These are phyloP conservation scores for Rhynchospora tenuis DNA, from an alignment of 176 grass and related monocot genomes.

Conservation along the genomic window DNA sequence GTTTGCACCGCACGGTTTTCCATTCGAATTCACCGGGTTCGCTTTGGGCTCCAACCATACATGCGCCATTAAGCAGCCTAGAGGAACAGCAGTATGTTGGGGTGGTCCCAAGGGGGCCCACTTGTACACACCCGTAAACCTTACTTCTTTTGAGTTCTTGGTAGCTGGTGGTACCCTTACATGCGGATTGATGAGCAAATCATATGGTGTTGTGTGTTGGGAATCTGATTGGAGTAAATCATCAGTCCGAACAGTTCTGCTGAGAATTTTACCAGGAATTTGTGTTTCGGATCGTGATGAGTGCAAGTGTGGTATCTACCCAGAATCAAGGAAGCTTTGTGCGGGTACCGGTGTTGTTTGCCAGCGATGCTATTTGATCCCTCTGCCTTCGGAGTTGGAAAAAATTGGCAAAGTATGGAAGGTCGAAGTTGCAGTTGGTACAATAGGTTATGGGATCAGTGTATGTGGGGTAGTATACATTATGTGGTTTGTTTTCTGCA, in stretches of 20 bases:
- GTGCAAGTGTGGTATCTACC: slow-evolving; percentile 29
- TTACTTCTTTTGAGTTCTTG: slow-evolving; percentile 47
- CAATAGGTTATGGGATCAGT: slow-evolving; percentile 42
- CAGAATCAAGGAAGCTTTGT: slow-evolving; percentile 37
- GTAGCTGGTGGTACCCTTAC: slow-evolving; percentile 62
- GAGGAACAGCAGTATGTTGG: slow-evolving; percentile 65
- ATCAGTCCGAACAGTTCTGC: slow-evolving; percentile 17
- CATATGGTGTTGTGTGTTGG: slow-evolving; percentile 44
- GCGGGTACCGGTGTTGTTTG: slow-evolving; percentile 36
- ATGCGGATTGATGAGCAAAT: slow-evolving; percentile 45
- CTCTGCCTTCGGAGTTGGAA: neutral
- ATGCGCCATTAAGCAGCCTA: slow-evolving; percentile 38
- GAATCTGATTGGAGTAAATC: neutral
- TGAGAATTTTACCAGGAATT: slow-evolving; percentile 42
- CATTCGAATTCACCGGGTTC: slow-evolving; percentile 31
- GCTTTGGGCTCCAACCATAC: slow-evolving; percentile 62
- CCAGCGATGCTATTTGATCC: slow-evolving; percentile 7
- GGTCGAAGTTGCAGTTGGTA: slow-evolving; percentile 48
- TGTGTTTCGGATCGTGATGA: slow-evolving; percentile 25
- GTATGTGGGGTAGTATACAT: slow-evolving; percentile 47
- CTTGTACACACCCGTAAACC: slow-evolving; percentile 14
- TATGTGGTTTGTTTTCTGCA: slow-evolving; percentile 53
- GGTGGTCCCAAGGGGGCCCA: slow-evolving; percentile 10
- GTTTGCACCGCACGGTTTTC: neutral
- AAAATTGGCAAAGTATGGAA: slow-evolving; percentile 35